Base-by-base conservation (phyloP, 2,329 filamentous ascomycete genomes). In the Colletotrichum acutatum region DNA sequence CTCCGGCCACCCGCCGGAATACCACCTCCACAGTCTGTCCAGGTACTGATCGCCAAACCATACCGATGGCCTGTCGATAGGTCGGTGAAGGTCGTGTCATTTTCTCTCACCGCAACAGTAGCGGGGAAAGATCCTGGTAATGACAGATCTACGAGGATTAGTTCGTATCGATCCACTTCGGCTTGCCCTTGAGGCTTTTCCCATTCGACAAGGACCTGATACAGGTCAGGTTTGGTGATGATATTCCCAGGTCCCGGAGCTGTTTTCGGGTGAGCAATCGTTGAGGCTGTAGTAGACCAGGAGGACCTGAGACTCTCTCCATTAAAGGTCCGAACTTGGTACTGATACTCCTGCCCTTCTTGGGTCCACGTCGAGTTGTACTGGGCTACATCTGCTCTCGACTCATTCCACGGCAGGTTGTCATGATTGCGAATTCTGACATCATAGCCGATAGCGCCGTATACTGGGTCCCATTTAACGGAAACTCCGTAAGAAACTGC, bases 381-480 rank as follows among this genome's bases (percentile, higher is more conserved):
- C n/a, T 49, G 24, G 3, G 57, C 75, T 4, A 34, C 54, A 12
- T 62, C 62, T 32, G 42, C 14, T 4, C 56, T 58, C 32, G 61
- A 66, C 24, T 65, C n/a, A 0, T 32, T 14, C 74, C 75, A 75
- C 3, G 42, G 19, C 1, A 28, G 42, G 9, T 30, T 24, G 2
- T 57, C 63, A 11, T 24, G 1, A 6, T 32, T 52, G 4, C 65
- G 57, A 24, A 42, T 64, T 54, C 74, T 72, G 8, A 76, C 56
- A 22, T 72, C 72, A 24, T 75, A 75, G 3, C 75, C 76, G 3
- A 71, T 74, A 0, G 78, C 78, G n/a, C 78, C 77, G 57, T 77
- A 78, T 2, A 78, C 74, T 9, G 60, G 4, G 1, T 76, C 73
- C 78, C 78, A 79, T 3, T 73, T 76, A 2, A 78, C 71, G 3